phyloP scores from a whole-genome alignment of 768 basidiomycete genomes.

The Termitomyces sp. region DNA sequence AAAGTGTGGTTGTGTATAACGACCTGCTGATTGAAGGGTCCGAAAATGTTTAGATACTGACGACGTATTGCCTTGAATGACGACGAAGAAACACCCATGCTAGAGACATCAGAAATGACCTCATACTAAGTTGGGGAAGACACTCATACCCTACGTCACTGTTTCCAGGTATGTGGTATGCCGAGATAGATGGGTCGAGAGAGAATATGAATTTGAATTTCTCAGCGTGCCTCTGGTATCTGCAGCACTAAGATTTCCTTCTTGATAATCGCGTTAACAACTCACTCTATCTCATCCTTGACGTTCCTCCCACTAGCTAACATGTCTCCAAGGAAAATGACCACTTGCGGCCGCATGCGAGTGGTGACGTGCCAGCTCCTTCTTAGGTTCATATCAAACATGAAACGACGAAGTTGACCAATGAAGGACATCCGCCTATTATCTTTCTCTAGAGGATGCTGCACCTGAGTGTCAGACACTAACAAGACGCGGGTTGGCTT shows the following conservation, averaged over 20 bases:
- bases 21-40: conserved; percentile 61
- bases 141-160: conserved; percentile 64
- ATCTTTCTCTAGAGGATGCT: conserved; percentile 33
- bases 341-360: conserved; percentile 53
- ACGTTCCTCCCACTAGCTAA: conserved; percentile 60
- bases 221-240: conserved; percentile 56
- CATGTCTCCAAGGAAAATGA: conserved; percentile 81
- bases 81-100: conserved; percentile 52
- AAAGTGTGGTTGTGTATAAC: conserved; percentile 68
- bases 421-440: conserved; percentile 38
- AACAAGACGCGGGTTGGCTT: conserved; percentile 58
- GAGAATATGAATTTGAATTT: conserved; percentile 65
- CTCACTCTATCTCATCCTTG: conserved; percentile 42
- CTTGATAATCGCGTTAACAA: background rate
- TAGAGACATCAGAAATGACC: conserved; percentile 20
- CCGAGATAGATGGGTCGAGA: conserved; percentile 32
- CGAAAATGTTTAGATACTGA: conserved; percentile 62
- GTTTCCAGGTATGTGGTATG: conserved; percentile 75
- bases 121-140: background rate
- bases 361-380: conserved; percentile 69
- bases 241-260: conserved; percentile 23
- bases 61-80: conserved; percentile 53
- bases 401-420: conserved; percentile 35
- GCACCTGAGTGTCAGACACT: conserved; percentile 67
- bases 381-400: conserved; percentile 58